phyloP scores from a whole-genome alignment of 345 rosid genomes.

The Ailanthus altissimus region DNA sequence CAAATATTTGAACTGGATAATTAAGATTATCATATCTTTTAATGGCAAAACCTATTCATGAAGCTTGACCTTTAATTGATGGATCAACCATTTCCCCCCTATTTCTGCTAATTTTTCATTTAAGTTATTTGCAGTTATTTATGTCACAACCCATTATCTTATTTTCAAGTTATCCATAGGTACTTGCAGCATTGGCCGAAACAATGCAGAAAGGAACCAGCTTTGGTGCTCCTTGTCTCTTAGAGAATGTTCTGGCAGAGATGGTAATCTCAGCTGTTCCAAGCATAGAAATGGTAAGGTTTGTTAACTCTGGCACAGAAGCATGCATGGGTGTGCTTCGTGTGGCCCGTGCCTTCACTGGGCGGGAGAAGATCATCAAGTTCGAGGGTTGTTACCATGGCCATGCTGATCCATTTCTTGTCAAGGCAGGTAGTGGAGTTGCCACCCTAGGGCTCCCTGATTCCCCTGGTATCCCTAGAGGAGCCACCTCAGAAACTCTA shows the following conservation, averaged over 20 bases:
- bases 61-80: background rate
- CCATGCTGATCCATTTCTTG: slow-evolving; percentile 92
- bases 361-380: slow-evolving; percentile 68
- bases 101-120: background rate
- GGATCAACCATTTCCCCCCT: background rate
- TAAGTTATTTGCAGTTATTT: background rate
- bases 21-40: background rate
- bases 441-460: slow-evolving; percentile 92
- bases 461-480: slow-evolving; percentile 94
- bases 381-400: slow-evolving; percentile 98
- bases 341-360: slow-evolving; percentile 90
- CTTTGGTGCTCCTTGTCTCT: slow-evolving; percentile 98
- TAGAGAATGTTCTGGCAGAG: slow-evolving; percentile 84
- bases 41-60: background rate
- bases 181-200: slow-evolving; percentile 81
- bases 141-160: background rate
- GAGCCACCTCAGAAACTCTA: slow-evolving; percentile 75
- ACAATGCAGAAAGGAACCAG: slow-evolving; percentile 98
- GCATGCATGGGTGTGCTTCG: slow-evolving; percentile 98
- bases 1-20: background rate
- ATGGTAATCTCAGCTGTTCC: slow-evolving; percentile 97
- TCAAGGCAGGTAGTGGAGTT: slow-evolving; percentile 97
- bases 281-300: slow-evolving; percentile 90
- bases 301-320: slow-evolving; percentile 89
- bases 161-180: slow-evolving; percentile 40